Conservation (phyloP, 2,329 filamentous ascomycete genomes). For the Fusarium illudens region DNA sequence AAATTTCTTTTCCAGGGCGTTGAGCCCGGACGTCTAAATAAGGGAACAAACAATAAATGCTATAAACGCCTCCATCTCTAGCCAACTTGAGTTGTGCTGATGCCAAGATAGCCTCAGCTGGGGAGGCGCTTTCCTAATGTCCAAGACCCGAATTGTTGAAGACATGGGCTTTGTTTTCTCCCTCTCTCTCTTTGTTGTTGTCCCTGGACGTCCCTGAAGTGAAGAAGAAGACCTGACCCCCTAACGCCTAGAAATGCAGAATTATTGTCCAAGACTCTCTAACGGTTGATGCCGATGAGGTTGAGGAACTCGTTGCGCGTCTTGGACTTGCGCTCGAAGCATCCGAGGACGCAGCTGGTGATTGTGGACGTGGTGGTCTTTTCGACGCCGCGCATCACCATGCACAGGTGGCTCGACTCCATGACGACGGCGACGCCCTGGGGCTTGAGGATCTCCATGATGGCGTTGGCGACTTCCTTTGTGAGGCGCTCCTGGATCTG, state of each 20-base stretch:
- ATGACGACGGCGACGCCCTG: conserved; percentile 97
- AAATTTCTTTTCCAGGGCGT: conserved; percentile 39
- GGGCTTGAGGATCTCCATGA: conserved; percentile 91
- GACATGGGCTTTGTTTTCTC: conserved; percentile 37
- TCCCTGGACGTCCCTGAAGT: conserved; percentile 21
- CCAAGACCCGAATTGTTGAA: conserved; percentile 45
- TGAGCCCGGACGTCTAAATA: conserved; percentile 45
- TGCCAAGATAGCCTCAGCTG: conserved; percentile 7
- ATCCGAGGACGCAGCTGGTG: conserved; percentile 97
- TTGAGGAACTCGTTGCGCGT: conserved; percentile 96
- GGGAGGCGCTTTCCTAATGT: conserved; percentile 8
- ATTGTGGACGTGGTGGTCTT: conserved; percentile 89
- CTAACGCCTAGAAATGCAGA: conserved; percentile 32
- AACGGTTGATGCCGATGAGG: conserved; percentile 69
- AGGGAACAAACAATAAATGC: conserved; percentile 21
- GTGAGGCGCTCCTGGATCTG: conserved; percentile 97
- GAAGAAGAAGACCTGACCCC: conserved; percentile 8
- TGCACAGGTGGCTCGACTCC: conserved; percentile 96
- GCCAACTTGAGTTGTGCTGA: background rate
- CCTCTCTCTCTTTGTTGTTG: conserved; percentile 22
- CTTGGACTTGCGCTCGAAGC: conserved; percentile 91
- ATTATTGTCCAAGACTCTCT: conserved; percentile 2
- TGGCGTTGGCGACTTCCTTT: conserved; percentile 92
- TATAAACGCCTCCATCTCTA: conserved; percentile 23
- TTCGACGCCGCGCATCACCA: conserved; percentile 98